These are phyloP conservation scores for Limtongozyma cylindracea DNA, from an alignment of 805 yeast species.

Conservation along the genomic window DNA sequence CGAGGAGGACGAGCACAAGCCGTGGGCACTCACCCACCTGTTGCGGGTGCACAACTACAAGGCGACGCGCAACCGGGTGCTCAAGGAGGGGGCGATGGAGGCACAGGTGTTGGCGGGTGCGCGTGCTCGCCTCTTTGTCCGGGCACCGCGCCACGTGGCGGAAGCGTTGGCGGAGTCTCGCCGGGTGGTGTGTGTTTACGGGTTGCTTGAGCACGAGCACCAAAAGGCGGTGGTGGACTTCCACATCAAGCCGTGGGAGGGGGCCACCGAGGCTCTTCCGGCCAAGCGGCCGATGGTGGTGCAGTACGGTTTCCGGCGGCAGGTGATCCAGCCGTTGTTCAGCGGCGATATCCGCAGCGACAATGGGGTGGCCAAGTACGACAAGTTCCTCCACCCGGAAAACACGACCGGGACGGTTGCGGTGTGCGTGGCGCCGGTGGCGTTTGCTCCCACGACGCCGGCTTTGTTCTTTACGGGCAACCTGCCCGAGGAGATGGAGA, in stretches of 20 bases:
- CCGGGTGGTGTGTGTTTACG: slow-evolving; percentile 39
- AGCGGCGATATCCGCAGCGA: slow-evolving; percentile 54
- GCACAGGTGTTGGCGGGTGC: slow-evolving; percentile 28
- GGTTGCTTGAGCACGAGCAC: slow-evolving; percentile 67
- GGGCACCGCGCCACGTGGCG: slow-evolving; percentile 22
- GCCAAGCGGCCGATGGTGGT: slow-evolving; percentile 67
- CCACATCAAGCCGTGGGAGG: slow-evolving; percentile 70
- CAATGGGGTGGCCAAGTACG: slow-evolving; percentile 72
- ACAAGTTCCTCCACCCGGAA: slow-evolving; percentile 65
- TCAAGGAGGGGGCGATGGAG: slow-evolving; percentile 27
- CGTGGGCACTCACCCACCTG: slow-evolving; percentile 55
- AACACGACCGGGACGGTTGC: no score
- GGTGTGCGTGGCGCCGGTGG: slow-evolving; percentile 43
- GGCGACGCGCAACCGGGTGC: slow-evolving; percentile 43
- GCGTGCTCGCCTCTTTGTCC: slow-evolving; percentile 29
- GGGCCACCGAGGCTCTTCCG: no score
- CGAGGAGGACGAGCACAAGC: slow-evolving; percentile 54
- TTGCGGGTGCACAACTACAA: slow-evolving; percentile 53
- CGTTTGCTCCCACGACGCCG: slow-evolving; percentile 80
- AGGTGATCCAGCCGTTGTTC: slow-evolving; percentile 59
- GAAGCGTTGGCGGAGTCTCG: slow-evolving; percentile 15
- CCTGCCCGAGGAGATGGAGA: slow-evolving; percentile 50
- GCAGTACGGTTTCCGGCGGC: slow-evolving; percentile 86
- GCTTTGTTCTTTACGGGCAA: slow-evolving; percentile 46
- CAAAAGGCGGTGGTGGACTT: slow-evolving; percentile 65